Evolutionary conservation across 2,329 filamentous ascomycete genomes (phyloP).

Genomic region (Fusarium scirpi): DNA sequence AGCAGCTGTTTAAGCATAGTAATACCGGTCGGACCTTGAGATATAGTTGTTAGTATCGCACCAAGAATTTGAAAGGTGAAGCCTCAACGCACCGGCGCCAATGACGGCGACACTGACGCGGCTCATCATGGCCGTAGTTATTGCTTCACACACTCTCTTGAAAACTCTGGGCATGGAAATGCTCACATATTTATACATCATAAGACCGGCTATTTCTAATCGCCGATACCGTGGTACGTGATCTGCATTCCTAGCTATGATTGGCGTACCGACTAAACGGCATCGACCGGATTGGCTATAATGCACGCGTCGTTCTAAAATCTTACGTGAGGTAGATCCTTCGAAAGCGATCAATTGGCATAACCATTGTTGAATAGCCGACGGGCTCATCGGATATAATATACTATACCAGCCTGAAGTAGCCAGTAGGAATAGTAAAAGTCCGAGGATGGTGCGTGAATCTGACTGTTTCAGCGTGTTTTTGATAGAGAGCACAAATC

Average conservation of each 20-base stretch:
- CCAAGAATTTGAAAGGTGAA: rapidly evolving
- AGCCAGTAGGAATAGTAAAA: neutral
- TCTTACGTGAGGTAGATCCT: slow-evolving; percentile 1
- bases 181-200: neutral
- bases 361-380: neutral
- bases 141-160: rapidly evolving
- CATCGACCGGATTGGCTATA: neutral
- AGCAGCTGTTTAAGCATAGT: slow-evolving; percentile 31
- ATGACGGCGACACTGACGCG: slow-evolving; percentile 2
- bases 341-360: neutral
- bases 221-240: neutral
- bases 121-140: neutral
- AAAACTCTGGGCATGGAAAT: rapidly evolving
- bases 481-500: neutral
- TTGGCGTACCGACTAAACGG: neutral
- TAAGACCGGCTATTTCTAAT: neutral
- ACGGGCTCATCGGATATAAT: neutral
- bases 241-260: neutral
- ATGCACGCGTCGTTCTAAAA: neutral
- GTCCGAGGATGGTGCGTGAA: neutral
- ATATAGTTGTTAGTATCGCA: rapidly evolving
- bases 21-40: slow-evolving; percentile 20
- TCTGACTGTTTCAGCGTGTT: neutral
- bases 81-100: neutral
- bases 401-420: neutral